Evolutionary conservation across 2,329 filamentous ascomycete species (phyloP).

Genomic region (Fusarium falciforme): DNA sequence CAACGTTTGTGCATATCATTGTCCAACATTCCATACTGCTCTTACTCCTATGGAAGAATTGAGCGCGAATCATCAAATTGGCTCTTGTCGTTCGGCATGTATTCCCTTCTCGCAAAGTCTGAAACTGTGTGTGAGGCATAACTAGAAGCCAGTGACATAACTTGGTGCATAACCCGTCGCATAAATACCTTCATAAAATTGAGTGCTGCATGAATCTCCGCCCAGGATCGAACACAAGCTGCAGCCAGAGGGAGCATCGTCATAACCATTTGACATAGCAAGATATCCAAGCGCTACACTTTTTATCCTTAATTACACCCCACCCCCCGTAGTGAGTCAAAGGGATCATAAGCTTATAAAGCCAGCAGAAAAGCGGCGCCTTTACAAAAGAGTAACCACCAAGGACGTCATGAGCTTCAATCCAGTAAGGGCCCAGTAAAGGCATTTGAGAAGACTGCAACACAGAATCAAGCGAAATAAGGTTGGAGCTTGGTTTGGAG

Average conservation of each 20-base stretch:
- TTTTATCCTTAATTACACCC: not conserved
- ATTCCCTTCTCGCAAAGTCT: not conserved
- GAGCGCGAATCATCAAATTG: not conserved
- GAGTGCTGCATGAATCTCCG: not conserved
- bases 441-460: not conserved
- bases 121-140: not conserved
- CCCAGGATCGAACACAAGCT: not conserved
- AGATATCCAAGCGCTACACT: not conserved
- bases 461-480: not conserved
- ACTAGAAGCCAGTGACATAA: not conserved
- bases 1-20: not conserved
- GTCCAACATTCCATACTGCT: fast-evolving
- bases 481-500: not conserved
- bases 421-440: not conserved
- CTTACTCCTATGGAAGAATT: not conserved
- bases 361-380: not conserved
- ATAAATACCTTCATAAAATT: not conserved
- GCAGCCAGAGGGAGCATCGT: not conserved
- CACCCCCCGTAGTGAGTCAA: not conserved
- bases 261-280: not conserved
- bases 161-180: not conserved
- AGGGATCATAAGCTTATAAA: not conserved
- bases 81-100: not conserved
- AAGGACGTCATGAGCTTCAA: not conserved
- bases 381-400: not conserved